Percentiles rank a stretch among this genome's conserved stretches.
phyloP scores from a whole-genome alignment of 1,139 yeast species.

The Kodamaea sp. region DNA sequence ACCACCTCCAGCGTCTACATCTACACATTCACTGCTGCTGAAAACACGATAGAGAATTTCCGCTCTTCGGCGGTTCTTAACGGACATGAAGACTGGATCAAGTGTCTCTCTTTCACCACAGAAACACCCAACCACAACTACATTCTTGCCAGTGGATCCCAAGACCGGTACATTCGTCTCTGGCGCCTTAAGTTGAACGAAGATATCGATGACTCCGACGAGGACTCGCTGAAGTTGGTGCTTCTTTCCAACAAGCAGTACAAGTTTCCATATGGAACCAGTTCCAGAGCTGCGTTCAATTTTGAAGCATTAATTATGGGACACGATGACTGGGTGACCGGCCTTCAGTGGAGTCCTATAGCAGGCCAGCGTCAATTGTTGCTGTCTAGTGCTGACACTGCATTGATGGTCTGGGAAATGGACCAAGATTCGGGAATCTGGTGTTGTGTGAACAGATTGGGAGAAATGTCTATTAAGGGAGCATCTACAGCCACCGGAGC shows the following conservation, averaged over 20 bases:
- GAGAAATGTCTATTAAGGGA: constrained; percentile 93
- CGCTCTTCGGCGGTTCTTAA: constrained; percentile 54
- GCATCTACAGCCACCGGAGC: constrained; percentile 99
- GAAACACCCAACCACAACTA: constrained; percentile 49
- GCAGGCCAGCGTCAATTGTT: constrained; percentile 55
- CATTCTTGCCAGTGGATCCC: constrained; percentile 82
- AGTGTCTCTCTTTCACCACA: constrained; percentile 63
- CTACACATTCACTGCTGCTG: constrained; percentile 42
- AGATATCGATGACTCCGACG: constrained; percentile 56
- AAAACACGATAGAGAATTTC: constrained; percentile 21
- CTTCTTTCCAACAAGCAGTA: constrained; percentile 68
- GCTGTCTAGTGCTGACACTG: constrained; percentile 92
- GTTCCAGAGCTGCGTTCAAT: constrained; percentile 53
- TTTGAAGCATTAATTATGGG: constrained; percentile 96
- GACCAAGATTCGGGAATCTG: constrained; percentile 87
- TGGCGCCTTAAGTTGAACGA: constrained; percentile 74
- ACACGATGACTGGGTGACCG: constrained; percentile 97
- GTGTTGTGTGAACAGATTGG: constrained; percentile 79
- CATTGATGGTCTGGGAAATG: constrained; percentile 95
- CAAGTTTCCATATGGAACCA: constrained; percentile 44
- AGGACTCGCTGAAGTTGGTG: constrained; percentile 53
- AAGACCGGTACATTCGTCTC: constrained; percentile 83
- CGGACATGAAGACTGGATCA: constrained; percentile 96
- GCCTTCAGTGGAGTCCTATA: constrained; percentile 83
- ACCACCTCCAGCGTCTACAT: constrained; percentile 62